phyloP scores from a whole-genome alignment of 495 filamentous ascomycete species.

The Filosporella fistucella region DNA sequence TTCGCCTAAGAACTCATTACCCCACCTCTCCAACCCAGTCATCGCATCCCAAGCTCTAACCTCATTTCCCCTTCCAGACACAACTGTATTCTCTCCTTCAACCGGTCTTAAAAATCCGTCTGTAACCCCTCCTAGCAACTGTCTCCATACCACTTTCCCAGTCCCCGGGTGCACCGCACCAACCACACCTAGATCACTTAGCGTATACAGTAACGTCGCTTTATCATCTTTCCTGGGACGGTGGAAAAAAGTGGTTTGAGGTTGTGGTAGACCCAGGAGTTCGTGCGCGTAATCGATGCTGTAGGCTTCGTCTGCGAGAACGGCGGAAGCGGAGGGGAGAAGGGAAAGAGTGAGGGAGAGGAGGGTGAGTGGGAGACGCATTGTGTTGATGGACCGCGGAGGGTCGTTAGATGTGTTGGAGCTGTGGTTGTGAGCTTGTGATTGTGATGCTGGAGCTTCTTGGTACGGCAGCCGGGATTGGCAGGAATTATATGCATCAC shows the following conservation, averaged over 20 bases:
- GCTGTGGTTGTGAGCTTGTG: slow-evolving; percentile 5
- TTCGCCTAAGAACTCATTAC: slow-evolving; percentile 48
- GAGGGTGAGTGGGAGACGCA: slow-evolving; percentile 22
- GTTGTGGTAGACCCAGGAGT: slow-evolving; percentile 75
- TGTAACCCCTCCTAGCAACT: slow-evolving; percentile 44
- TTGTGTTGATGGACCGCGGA: slow-evolving; percentile 4
- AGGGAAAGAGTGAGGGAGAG: slow-evolving; percentile 19
- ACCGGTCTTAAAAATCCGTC: slow-evolving; percentile 56
- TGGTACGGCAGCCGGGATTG: background rate
- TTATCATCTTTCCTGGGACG: slow-evolving; percentile 72
- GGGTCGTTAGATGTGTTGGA: background rate
- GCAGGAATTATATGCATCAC: too few relatives aligned
- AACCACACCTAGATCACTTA: slow-evolving; percentile 74
- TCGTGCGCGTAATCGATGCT: slow-evolving; percentile 90
- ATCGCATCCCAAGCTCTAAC: slow-evolving; percentile 81
- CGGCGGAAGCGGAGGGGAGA: slow-evolving; percentile 48
- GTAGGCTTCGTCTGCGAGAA: slow-evolving; percentile 88
- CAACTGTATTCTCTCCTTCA: slow-evolving; percentile 68
- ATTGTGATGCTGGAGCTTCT: background rate
- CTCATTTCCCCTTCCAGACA: slow-evolving; percentile 57
- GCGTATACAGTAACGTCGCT: slow-evolving; percentile 86
- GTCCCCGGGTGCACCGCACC: slow-evolving; percentile 87
- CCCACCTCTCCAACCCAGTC: slow-evolving; percentile 76
- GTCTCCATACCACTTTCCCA: slow-evolving; percentile 83
- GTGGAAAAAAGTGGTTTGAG: slow-evolving; percentile 91